Evolutionary conservation across 768 basidiomycete species (phyloP), one percentile per base, ranked within the genome.

Genomic region (Myochromella boudieri): DNA sequence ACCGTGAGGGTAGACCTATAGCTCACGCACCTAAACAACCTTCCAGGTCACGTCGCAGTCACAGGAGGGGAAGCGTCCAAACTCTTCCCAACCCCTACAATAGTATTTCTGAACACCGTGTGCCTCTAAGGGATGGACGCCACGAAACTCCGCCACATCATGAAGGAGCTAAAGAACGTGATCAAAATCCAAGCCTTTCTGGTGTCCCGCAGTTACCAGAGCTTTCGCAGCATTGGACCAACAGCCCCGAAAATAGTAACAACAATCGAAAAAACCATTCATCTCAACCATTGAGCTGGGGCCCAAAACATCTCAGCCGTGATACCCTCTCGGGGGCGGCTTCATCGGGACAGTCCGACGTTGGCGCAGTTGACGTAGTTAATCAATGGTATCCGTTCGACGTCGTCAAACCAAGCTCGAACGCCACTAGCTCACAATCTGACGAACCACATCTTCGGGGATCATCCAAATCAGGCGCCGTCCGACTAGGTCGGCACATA

Each of bases 401-500:
- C 33, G 46, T 24, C 9, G 25, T 39, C 36, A 32, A 26, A 22
- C 28, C 37, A 27, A 26, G 24, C 27, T 21, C 29, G 26, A 33
- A 48, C 49, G 53, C 41, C 46, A 48, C 46, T 42, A 26, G 25
- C 32, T 12, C 32, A 18, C 34, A 34, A 34, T 18, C 20, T 45
- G 46, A 50, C 21, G 42, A 32, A 21, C 21, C 17, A 2, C 28
- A 42, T 48, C 54, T 42, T 25, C 38, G 40, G 46, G 45, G 17
- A 46, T 41, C 38, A 33, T 26, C 28, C 33, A n/a, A 31, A 37
- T 45, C 42, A 40, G 49, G 46, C 37, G 18, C 32, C 25, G 46
- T 44, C 49, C 53, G 53, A 37, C 24, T 34, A 3, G 46, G 46
- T 37, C 46, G 34, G 37, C 36, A 48, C 21, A 37, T 44, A n/a